These are phyloP conservation scores for Yarrowia bubula DNA, from an alignment of 805 yeast genomes.

Conservation along the genomic window DNA sequence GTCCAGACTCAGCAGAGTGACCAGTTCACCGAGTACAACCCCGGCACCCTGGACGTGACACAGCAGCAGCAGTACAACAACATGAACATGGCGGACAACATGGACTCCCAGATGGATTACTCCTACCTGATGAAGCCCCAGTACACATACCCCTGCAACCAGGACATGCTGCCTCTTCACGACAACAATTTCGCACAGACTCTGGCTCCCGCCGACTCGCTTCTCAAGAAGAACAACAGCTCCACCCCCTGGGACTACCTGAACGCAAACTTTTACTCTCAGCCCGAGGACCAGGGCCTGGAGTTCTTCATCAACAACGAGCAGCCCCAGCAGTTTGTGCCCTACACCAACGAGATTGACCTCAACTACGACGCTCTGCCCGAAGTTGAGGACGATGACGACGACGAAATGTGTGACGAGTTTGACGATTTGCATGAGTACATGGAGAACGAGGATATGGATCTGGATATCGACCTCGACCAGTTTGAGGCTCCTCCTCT, in stretches of 20 bases:
- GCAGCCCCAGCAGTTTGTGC: slow-evolving; percentile 23
- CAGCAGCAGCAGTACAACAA: slow-evolving; percentile 16
- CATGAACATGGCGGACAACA: background rate
- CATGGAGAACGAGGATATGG: slow-evolving; percentile 27
- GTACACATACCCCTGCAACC: slow-evolving; percentile 13
- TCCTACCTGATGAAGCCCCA: slow-evolving; percentile 17
- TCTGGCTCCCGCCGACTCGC: slow-evolving; percentile 21
- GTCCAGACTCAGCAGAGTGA: slow-evolving; percentile 22
- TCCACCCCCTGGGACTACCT: slow-evolving; percentile 23
- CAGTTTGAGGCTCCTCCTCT: slow-evolving; percentile 26
- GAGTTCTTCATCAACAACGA: slow-evolving; percentile 24
- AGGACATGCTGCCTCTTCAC: slow-evolving; percentile 21
- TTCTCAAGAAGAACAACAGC: slow-evolving; percentile 23
- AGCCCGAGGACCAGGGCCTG: slow-evolving; percentile 12
- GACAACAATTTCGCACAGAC: slow-evolving; percentile 25
- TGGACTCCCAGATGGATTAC: slow-evolving; percentile 16
- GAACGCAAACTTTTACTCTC: slow-evolving; percentile 15
- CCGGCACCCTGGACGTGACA: slow-evolving; percentile 16
- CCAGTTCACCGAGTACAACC: slow-evolving; percentile 9
- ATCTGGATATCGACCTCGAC: slow-evolving; percentile 26
- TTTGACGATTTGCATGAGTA: slow-evolving; percentile 25
- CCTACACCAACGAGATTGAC: slow-evolving; percentile 13
- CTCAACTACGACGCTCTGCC: slow-evolving; percentile 21
- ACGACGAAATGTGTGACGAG: slow-evolving; percentile 24
- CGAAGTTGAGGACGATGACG: slow-evolving; percentile 23